Evolutionary conservation across 2,329 filamentous ascomycete species (phyloP), one percentile per base, ranked within the genome.

Genomic region (Ceratocystiopsis brevicomis): DNA sequence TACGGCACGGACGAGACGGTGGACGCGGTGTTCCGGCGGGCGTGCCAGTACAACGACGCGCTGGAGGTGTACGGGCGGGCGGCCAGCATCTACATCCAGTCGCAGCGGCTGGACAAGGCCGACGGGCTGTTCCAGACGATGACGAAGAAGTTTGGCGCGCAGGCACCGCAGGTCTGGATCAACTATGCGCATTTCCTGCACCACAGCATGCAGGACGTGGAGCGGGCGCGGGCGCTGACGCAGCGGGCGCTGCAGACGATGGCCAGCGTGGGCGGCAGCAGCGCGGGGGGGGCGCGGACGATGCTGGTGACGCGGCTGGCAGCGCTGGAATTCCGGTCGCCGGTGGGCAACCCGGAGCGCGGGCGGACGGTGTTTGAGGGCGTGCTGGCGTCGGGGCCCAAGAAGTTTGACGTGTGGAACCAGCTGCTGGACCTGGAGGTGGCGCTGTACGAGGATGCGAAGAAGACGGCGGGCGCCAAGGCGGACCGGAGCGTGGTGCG

Each of bases 181-280:
- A 95, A 96, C 66, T 96, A 95, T 61, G 88, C 87, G 19, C 81
- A 81, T 54, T 96, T 95, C 70, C 69, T 98, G 44, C 81, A 94
- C 63, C 77, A 80, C 46, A 81, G 75, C 1, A 63, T 74, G 47
- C 67, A 71, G 45, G 70, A 79, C 12, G 73, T 85, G 1, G 78
- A 79, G n/a, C 74, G 78, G 9, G 82, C 78, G 4, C 79, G 86
- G 44, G 76, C 75, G 1, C 73, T 98, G 14, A 74, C 96, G 6
- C 70, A 79, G 3, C 81, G 88, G 37, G 88, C 90, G 15, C 77
- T 81, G 11, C 87, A 96, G 61, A 81, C 83, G 9, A 75, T 98
- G 3, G 61, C 68, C 2, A 66, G 85, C 59, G 69, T 84, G 36
- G 73, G 76, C 47, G 25, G 25, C 25, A 10, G 25, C 25, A 10